Conservation (phyloP, 2,329 filamentous ascomycete species). For the Penicillium sp. region DNA sequence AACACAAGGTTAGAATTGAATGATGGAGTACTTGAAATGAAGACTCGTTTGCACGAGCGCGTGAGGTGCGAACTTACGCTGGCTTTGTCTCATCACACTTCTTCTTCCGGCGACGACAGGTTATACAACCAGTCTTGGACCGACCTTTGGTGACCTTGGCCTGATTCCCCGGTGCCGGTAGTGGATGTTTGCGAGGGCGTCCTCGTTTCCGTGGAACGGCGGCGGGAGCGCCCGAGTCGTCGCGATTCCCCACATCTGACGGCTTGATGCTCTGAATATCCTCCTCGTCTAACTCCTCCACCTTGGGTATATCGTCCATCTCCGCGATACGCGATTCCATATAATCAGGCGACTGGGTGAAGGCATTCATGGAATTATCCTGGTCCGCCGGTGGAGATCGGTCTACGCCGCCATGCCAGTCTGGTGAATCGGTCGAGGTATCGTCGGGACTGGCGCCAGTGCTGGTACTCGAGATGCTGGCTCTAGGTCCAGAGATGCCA, state of each 20-base stretch:
- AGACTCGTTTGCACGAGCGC: too few relatives aligned
- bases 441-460: slow-evolving; percentile 40
- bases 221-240: slow-evolving; percentile 36
- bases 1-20: background rate
- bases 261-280: slow-evolving; percentile 39
- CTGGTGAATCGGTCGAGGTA: slow-evolving; percentile 35
- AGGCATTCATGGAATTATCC: slow-evolving; percentile 25
- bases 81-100: slow-evolving; percentile 57
- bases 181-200: slow-evolving; percentile 79
- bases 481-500: slow-evolving; percentile 28
- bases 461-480: slow-evolving; percentile 29
- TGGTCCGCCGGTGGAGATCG: slow-evolving; percentile 26
- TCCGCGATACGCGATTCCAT: slow-evolving; percentile 21
- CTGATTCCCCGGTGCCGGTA: slow-evolving; percentile 61
- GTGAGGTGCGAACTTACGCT: slow-evolving; percentile 33
- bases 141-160: slow-evolving; percentile 77
- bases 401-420: slow-evolving; percentile 31
- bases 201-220: slow-evolving; percentile 67
- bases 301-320: slow-evolving; percentile 52
- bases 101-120: slow-evolving; percentile 64
- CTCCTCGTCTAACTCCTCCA: slow-evolving; percentile 57
- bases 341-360: slow-evolving; percentile 31
- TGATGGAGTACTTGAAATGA: too few relatives aligned
- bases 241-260: slow-evolving; percentile 30
- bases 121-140: slow-evolving; percentile 63